phyloP scores from a whole-genome alignment of 495 filamentous ascomycete species.

The Daldinia bambusicola region DNA sequence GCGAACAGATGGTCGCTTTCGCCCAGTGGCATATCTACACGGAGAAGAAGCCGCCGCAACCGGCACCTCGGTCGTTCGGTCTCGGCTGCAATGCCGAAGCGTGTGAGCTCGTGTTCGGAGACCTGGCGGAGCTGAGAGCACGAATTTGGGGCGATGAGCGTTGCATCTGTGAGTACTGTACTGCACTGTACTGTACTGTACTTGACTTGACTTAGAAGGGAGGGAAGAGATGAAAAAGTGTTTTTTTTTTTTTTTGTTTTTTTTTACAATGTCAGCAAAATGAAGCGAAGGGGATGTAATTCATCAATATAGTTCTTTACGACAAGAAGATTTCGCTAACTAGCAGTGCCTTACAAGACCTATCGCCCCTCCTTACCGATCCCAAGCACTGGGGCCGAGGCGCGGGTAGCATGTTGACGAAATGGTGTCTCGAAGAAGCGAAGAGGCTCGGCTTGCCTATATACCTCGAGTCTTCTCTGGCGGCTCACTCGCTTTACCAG shows the following conservation, averaged over 20 bases:
- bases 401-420: constrained; percentile 40
- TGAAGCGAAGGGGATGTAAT: background rate
- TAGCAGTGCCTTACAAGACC: constrained; percentile 33
- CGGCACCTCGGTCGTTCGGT: constrained; percentile 37
- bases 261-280: background rate
- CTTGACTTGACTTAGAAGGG: too few relatives aligned
- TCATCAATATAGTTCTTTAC: background rate
- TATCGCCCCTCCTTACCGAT: constrained; percentile 42
- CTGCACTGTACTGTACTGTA: too few relatives aligned
- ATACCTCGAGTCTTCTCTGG: constrained; percentile 47
- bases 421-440: constrained; percentile 42
- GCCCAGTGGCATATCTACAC: constrained; percentile 50
- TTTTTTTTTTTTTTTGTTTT: background rate
- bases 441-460: constrained; percentile 31
- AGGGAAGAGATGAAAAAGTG: background rate
- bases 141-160: constrained; percentile 43
- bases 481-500: constrained; percentile 45
- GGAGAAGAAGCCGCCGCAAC: constrained; percentile 23
- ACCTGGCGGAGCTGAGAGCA: constrained; percentile 27
- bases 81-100: constrained; percentile 45
- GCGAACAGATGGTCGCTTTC: constrained; percentile 48
- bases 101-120: constrained; percentile 49
- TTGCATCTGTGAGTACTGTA: constrained; percentile 43
- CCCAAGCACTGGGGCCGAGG: constrained; percentile 43
- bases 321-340: background rate